Percentiles rank a stretch among this genome's conserved stretches.
phyloP scores from a whole-genome alignment of 1,284 basidiomycete genomes.

The Rhodotorula sp. region DNA sequence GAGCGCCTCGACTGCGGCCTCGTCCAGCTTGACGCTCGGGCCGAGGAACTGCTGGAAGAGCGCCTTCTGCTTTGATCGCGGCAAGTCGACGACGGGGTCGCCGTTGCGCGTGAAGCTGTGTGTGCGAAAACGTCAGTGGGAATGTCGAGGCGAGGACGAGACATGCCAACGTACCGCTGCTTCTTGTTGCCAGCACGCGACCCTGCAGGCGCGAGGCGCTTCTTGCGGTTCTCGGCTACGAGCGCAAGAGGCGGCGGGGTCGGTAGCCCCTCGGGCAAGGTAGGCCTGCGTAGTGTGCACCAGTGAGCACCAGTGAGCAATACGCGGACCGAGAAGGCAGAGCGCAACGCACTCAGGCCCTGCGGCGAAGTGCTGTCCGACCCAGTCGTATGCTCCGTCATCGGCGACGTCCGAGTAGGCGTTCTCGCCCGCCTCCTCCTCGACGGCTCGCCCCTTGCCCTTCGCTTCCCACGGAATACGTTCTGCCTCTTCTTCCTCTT shows the following conservation, averaged over 20 bases:
- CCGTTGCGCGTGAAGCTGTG: slow-evolving; percentile 20
- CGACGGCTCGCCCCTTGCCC: slow-evolving; percentile 7
- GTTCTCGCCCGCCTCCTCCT: neutral
- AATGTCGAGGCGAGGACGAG: neutral
- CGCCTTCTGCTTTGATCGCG: slow-evolving; percentile 4
- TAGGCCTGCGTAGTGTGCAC: neutral
- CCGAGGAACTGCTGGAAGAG: slow-evolving; percentile 23
- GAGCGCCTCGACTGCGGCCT: slow-evolving; percentile 6
- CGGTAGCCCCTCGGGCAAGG: neutral
- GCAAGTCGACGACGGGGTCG: slow-evolving; percentile 12
- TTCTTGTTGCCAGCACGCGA: neutral
- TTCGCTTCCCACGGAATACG: slow-evolving; percentile 17
- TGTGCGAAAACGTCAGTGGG: too few relatives aligned
- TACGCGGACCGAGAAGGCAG: too few relatives aligned
- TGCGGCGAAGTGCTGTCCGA: neutral
- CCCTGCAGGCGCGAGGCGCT: neutral
- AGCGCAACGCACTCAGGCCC: too few relatives aligned
- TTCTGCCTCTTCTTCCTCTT: slow-evolving; percentile 9
- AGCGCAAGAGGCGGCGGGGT: slow-evolving; percentile 2
- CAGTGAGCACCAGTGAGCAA: neutral
- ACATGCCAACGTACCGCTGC: neutral
- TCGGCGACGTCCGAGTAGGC: neutral
- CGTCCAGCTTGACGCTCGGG: slow-evolving; percentile 11
- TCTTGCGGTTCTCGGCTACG: slow-evolving; percentile 10
- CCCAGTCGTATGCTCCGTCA: neutral